Base-by-base conservation (phyloP, 2,329 filamentous ascomycete genomes). In the Periconia macrospinosa region DNA sequence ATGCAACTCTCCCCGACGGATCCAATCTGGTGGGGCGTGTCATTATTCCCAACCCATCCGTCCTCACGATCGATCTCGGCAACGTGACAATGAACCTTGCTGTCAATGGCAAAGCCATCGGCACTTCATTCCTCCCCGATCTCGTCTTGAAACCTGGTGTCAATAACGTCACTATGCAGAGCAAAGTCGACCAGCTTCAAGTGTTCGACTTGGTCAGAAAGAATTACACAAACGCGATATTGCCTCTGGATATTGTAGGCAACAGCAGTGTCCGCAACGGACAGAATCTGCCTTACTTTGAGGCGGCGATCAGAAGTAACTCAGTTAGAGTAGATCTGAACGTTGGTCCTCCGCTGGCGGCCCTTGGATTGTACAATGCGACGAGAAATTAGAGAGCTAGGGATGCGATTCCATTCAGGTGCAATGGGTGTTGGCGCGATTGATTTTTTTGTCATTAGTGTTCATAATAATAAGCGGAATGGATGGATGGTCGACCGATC, bases 21-120 rank as follows among this genome's bases (percentile, higher is more conserved):
- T 78, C 81, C 66, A 90, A 89, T 75, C 86, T 90, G 73, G 74
- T 79, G 48, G 86, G 81, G 60, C 81, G 76, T 14, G 80, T 81
- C 53, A 76, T 76, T 52, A 86, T 90, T 47, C 85, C 84, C 59
- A 90, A 90, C 70, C 80, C 78, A 7, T 87, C 86, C 1, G 73
- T 83, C 48, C 79, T 87, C 66, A 84, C 80, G n/a, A 78, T 90
- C 49, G 81, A 87, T 33, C 81, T 90, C 78, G 87, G 87, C 62
- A 87, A 89, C 62, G 77, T 84, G 35, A 82, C 81, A 27, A 87
- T 88, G 71, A 73, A 78, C 70, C 85, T 84, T 65, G 83, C 76
- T 62, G 78, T 86, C 49, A 76, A 80, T 43, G 79, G 76, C 44
- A 60, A 71, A 43, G 58, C 75, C 1, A 77, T 89, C 56, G 87